These are phyloP conservation scores for Fusarium chaquense DNA, from an alignment of 2,329 filamentous ascomycete genomes.

Conservation along the genomic window DNA sequence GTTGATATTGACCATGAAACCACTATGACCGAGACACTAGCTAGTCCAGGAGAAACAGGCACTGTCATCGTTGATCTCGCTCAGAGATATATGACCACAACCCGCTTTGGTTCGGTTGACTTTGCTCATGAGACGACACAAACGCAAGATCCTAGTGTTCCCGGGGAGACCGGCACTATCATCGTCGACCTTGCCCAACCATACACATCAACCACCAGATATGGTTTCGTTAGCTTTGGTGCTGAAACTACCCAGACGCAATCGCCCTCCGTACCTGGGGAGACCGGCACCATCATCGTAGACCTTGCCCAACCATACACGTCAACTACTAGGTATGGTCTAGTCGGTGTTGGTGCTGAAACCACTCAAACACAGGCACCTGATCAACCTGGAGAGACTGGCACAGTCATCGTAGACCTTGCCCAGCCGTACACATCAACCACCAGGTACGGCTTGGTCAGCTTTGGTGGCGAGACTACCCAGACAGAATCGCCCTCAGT, in stretches of 20 bases:
- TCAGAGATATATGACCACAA: background rate
- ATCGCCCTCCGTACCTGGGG: background rate
- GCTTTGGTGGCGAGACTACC: background rate
- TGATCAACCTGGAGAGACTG: background rate
- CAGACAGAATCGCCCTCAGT: background rate
- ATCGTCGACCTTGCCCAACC: background rate
- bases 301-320: background rate
- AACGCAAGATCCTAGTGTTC: background rate
- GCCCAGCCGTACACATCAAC: background rate
- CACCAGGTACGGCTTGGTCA: background rate
- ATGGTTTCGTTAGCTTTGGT: background rate
- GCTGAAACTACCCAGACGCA: background rate
- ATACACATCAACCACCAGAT: background rate
- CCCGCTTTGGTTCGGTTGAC: background rate
- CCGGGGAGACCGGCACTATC: background rate
- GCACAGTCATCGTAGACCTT: background rate
- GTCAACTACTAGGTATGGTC: background rate
- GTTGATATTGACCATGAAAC: background rate
- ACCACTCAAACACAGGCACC: background rate
- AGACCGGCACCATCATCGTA: background rate
- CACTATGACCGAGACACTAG: background rate
- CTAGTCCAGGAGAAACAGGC: background rate
- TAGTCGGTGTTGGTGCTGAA: background rate
- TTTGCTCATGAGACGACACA: background rate
- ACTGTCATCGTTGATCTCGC: background rate